Evolutionary conservation across 2,329 filamentous ascomycete species (phyloP), one percentile per base, ranked within the genome.

Genomic region (Colletotrichum gloeosporioides): DNA sequence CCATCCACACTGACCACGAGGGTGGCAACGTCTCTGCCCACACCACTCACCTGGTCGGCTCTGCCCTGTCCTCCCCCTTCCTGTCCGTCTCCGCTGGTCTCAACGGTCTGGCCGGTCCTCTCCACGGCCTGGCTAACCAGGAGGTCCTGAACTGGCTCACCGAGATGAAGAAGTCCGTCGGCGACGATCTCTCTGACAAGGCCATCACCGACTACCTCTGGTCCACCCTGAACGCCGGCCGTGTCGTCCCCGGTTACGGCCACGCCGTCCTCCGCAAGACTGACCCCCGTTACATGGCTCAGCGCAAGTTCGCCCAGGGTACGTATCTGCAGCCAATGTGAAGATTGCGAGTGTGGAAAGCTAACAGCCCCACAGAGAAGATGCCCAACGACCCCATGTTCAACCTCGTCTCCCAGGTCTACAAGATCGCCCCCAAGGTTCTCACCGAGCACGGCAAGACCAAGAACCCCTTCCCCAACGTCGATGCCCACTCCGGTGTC

Each of bases 401-500:
- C 95, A 96, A 99, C 93, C 95, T 99, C 82, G 97, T 99, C 90
- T 98, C 95, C 92, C 97, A 99, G 91, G 97, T 99, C 82, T 99
- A 99, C 95, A 99, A 99, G 95, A 99, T 99, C 83, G 97, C 97
- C 79, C 97, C 97, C 80, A 95, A 94, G 84, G 97, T 99, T 83
- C 92, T 99, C 86, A 99, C 97, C 80, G 96, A 99, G 93, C 97
- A 99, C 91, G 97, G 97, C 90, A 99, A 99, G 95, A 99, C 96
- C 92, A 99, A 99, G 95, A 98, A 99, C 95, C 96, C 96, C 81
- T 99, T 92, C 92, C 97, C 97, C 88, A 99, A 99, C 91, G 96
- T 99, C 84, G 96, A 99, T 85, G 96, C 96, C 84, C 97, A 99
- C 94, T 98, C 96, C 36, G 97, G 97, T 92, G 97, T 99, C 81